Percentiles rank a stretch among this genome's conserved stretches.
phyloP scores from a whole-genome alignment of 169 alveolate species.

The Plasmodium gonderi region DNA sequence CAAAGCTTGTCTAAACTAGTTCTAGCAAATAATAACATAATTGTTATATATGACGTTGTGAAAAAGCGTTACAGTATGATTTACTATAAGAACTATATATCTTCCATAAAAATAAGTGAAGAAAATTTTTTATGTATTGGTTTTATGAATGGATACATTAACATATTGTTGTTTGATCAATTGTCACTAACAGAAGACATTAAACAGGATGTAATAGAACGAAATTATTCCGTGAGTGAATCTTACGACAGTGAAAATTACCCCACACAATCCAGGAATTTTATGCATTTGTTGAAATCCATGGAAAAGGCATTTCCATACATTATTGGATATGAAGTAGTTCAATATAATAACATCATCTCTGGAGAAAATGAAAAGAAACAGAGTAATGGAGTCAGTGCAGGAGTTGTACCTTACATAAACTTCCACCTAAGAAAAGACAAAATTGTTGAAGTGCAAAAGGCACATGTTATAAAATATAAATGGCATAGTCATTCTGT shows the following conservation, averaged over 20 bases:
- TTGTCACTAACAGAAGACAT: background rate
- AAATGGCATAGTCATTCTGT: slow-evolving; percentile 68
- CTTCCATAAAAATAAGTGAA: slow-evolving; percentile 37
- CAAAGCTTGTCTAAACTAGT: slow-evolving; percentile 11
- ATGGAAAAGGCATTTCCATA: background rate
- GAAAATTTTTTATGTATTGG: slow-evolving; percentile 42
- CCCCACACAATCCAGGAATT: background rate
- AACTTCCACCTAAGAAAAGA: background rate
- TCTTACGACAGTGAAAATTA: background rate
- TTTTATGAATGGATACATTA: slow-evolving; percentile 14
- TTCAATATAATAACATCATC: background rate
- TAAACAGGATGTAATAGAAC: background rate
- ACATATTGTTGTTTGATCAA: slow-evolving; percentile 16
- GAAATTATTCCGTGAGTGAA: background rate
- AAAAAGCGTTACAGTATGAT: slow-evolving; percentile 27
- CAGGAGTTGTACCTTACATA: slow-evolving; percentile 10
- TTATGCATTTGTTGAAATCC: background rate
- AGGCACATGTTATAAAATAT: slow-evolving; percentile 2
- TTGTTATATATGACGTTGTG: slow-evolving; percentile 18
- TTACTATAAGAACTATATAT: slow-evolving; percentile 7
- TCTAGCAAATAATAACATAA: slow-evolving; percentile 45
- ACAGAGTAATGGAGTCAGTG: background rate
- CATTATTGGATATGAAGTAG: background rate
- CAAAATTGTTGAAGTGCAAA: slow-evolving; percentile 1
- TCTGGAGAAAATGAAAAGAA: background rate